phyloP scores from a whole-genome alignment of 331 rosid genomes.

The Stylosanthes scabra region DNA sequence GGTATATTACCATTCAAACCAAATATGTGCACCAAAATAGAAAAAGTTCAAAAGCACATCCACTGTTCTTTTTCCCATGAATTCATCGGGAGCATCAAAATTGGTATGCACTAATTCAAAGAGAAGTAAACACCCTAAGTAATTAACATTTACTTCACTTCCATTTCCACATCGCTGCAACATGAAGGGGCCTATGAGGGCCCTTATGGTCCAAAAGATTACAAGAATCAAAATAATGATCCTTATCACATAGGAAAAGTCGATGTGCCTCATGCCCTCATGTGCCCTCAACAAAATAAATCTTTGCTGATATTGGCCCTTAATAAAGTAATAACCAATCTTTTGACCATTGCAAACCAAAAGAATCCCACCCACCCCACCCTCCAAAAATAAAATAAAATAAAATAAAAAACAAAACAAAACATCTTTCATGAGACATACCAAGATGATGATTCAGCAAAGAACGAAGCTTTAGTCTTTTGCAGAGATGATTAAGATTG shows the following conservation, averaged over 20 bases:
- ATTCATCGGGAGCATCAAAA: constrained; percentile 26
- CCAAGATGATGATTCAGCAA: not conserved
- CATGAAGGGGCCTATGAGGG: constrained; percentile 22
- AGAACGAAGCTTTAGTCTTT: not conserved
- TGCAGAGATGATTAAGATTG: not conserved
- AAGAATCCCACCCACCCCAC: not conserved
- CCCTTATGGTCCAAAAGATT: constrained; percentile 30
- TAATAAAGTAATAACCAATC: constrained; percentile 25
- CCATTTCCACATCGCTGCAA: constrained; percentile 14
- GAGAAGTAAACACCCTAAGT: not conserved
- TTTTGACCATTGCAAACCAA: constrained; percentile 13
- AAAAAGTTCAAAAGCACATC: not conserved
- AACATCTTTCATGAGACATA: not conserved
- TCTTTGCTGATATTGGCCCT: constrained; percentile 3
- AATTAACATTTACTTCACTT: constrained; percentile 3
- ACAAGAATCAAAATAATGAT: constrained; percentile 15
- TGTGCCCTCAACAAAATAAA: constrained; percentile 16
- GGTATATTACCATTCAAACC: constrained; percentile 38
- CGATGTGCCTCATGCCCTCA: constrained; percentile 22
- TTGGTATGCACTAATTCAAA: constrained; percentile 2
- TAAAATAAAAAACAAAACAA: too few species aligned
- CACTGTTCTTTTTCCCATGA: constrained; percentile 6
- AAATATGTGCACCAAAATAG: constrained; percentile 1
- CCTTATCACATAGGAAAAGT: constrained; percentile 32
- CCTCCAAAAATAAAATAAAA: not conserved